phyloP scores from a whole-genome alignment of 257 asterid species.

The Hygrophila difformis region DNA sequence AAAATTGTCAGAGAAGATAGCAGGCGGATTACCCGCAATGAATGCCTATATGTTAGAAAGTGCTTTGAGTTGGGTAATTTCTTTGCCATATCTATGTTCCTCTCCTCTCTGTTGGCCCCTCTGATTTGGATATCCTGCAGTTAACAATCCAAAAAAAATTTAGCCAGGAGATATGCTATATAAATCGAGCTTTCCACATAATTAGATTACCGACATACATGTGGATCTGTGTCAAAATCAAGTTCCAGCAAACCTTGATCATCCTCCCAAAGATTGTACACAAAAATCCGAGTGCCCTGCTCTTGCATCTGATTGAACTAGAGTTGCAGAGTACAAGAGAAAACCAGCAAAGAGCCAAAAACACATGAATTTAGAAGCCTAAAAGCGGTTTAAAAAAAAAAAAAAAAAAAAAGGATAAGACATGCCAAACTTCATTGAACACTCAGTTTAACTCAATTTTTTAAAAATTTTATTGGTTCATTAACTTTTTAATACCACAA shows the following conservation, averaged over 20 bases:
- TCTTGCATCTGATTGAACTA: conserved; percentile 74
- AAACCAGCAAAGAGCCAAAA: conserved; percentile 5
- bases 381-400: no score
- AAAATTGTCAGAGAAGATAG: background rate
- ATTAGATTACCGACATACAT: conserved; percentile 31
- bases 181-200: conserved; percentile 7
- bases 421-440: no score
- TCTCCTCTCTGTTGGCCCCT: conserved; percentile 93
- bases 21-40: conserved; percentile 60
- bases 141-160: conserved; percentile 7
- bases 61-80: conserved; percentile 84
- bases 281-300: conserved; percentile 74
- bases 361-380: no score
- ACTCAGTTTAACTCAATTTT: no score
- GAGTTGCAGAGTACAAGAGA: conserved; percentile 5
- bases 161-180: conserved; percentile 10
- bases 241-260: conserved; percentile 83
- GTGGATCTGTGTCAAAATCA: conserved; percentile 78
- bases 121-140: conserved; percentile 90
- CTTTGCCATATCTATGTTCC: conserved; percentile 79
- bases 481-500: no score
- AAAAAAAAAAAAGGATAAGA: no score
- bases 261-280: conserved; percentile 97
- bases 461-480: no score
- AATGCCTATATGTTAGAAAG: conserved; percentile 86